A percentile compares a stretch with the other conserved stretches of the same genome.
phyloP scores from a whole-genome alignment of 768 basidiomycete species.

The Ramaria sp. region DNA sequence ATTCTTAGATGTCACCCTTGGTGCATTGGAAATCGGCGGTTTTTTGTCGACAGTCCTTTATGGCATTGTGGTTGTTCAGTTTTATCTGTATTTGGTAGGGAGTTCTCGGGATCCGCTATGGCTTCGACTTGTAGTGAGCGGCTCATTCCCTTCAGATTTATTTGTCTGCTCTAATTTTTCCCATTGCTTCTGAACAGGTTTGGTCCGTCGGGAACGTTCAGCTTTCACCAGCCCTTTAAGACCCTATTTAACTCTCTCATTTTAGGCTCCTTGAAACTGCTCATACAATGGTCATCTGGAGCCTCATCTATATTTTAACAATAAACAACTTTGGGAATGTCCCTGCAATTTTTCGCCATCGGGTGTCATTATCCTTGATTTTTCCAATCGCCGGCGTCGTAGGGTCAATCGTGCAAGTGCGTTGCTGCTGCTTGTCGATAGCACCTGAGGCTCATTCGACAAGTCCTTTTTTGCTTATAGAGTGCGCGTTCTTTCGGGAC shows the following conservation, averaged over 20 bases:
- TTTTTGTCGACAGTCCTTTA: neutral
- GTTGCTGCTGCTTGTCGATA: neutral
- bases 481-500: neutral
- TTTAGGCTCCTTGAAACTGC: neutral
- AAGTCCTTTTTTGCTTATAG: constrained; percentile 2
- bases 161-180: neutral
- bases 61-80: neutral
- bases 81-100: neutral
- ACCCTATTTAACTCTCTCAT: neutral
- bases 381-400: neutral
- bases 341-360: neutral
- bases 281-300: constrained; percentile 1
- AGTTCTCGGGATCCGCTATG: neutral
- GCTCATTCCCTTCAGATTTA: neutral
- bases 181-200: neutral
- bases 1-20: neutral
- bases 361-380: neutral
- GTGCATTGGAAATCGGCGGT: neutral
- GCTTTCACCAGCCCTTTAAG: neutral
- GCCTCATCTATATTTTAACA: neutral
- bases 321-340: neutral
- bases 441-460: neutral
- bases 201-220: neutral
- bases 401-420: neutral
- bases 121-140: neutral